Evolutionary conservation across 108 stramenopile species (phyloP), one percentile per base, ranked within the genome.

Genomic region (Nitzschia sp.): DNA sequence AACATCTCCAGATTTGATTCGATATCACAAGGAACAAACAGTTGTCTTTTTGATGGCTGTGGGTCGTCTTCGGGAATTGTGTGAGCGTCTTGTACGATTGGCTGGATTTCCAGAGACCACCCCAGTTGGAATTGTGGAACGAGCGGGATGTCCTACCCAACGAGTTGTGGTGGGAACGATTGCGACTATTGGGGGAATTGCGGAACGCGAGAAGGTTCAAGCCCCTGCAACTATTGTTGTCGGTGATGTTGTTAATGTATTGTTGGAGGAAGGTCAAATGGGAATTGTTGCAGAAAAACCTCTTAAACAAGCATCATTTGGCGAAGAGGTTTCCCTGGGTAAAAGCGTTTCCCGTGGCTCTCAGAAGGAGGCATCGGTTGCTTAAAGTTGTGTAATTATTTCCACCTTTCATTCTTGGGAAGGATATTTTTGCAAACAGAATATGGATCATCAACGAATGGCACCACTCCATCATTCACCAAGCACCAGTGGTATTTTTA

Each of bases 11-110:
- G 91, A 92, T 56, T 69, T 95, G 48, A 91, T 92, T 46, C 80
- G 61, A 41, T 93, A 93, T 67, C 90, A 95, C 63, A 74, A 80
- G 52, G 87, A 92, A 53, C 94, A 92, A 73, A 95, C 94, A 10
- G 78, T 95, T 38, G 94, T 95, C 1, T 92, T 95, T 78, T 62
- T 95, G 29, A 95, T 95, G 94, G 91, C 91, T 15, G 90, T 95
- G 46, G 94, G 94, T 41, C 67, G 94, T 41, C 46, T 95, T 19
- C 51, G 86, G 7, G 63, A 83, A 53, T 62, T 95, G 11, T 86
- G 80, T 50, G 68, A 78, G 10, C 71, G 80, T 34, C 67, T 92
- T 22, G 72, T 87, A 0, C 38, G 48, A 14, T 20, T 82, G 77
- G 89, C 91, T 7, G 77, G 77, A 20, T 95, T 89, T 70, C 94